These are phyloP conservation scores for Actinidia polygama DNA, from an alignment of 179 eudicot genomes.

Conservation along the genomic window DNA sequence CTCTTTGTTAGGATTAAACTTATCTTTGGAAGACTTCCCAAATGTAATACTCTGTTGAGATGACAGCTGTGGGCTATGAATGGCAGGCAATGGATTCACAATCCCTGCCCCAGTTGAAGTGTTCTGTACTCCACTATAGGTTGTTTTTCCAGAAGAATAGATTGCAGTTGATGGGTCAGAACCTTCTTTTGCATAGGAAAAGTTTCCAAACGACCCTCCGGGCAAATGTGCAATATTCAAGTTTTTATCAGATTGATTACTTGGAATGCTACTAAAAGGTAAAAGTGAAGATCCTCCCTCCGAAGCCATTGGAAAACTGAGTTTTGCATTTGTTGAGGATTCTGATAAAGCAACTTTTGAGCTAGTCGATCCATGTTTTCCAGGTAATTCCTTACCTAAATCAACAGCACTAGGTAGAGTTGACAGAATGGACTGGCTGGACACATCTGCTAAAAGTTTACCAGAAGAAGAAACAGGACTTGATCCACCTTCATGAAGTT, in stretches of 20 bases:
- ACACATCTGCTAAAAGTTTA: slow-evolving; percentile 25
- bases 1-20: slow-evolving; percentile 35
- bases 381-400: slow-evolving; percentile 26
- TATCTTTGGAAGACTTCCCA: slow-evolving; percentile 37
- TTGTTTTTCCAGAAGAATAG: slow-evolving; percentile 32
- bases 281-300: slow-evolving; percentile 30
- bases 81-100: slow-evolving; percentile 30
- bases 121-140: slow-evolving; percentile 32
- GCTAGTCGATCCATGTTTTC: slow-evolving; percentile 36
- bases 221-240: slow-evolving; percentile 21
- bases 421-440: slow-evolving; percentile 20
- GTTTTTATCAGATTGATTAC: slow-evolving; percentile 27
- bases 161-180: slow-evolving; percentile 30
- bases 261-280: slow-evolving; percentile 32
- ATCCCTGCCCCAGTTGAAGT: slow-evolving; percentile 28
- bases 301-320: slow-evolving; percentile 27
- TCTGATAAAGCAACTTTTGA: slow-evolving; percentile 24
- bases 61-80: slow-evolving; percentile 33
- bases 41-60: slow-evolving; percentile 31
- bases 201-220: slow-evolving; percentile 33
- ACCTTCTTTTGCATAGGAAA: slow-evolving; percentile 28
- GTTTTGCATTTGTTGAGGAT: slow-evolving; percentile 31
- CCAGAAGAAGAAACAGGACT: slow-evolving; percentile 33
- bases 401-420: slow-evolving; percentile 16
- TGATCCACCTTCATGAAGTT: slow-evolving; percentile 29